Conservation (phyloP, 2,329 filamentous ascomycete genomes). For the Ascocoryne sarcoides region DNA sequence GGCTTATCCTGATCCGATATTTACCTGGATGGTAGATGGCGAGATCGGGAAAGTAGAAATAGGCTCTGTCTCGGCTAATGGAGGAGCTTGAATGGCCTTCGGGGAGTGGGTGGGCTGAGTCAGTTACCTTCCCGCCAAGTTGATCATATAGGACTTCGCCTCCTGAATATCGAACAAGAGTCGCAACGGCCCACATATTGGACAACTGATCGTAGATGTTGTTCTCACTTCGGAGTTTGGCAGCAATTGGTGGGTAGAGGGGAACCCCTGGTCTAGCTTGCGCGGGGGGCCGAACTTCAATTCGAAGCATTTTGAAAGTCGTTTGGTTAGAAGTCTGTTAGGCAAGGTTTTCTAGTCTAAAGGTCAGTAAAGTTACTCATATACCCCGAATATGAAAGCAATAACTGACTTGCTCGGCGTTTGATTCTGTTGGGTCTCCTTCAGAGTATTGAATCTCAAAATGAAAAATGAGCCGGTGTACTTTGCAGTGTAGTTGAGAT, state of each 20-base stretch:
- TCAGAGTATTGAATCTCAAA: neutral
- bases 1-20: constrained; percentile 22
- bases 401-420: neutral
- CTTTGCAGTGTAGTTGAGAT: no score
- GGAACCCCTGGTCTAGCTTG: constrained; percentile 16
- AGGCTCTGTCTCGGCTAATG: constrained; percentile 17
- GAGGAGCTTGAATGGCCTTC: constrained; percentile 8
- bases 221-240: constrained; percentile 18
- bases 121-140: constrained; percentile 21
- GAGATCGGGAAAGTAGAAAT: constrained; percentile 27
- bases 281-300: constrained; percentile 25
- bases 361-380: neutral
- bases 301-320: constrained; percentile 10
- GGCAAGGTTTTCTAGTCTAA: constrained; percentile 1
- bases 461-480: neutral
- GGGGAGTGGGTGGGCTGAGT: constrained; percentile 25
- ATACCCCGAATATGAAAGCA: neutral
- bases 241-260: constrained; percentile 24
- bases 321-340: neutral
- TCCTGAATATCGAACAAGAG: constrained; percentile 19
- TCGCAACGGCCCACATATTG: constrained; percentile 22
- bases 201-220: constrained; percentile 22
- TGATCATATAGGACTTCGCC: constrained; percentile 22
- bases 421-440: neutral
- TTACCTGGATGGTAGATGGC: constrained; percentile 21